Percentiles rank a stretch among this genome's conserved stretches.
phyloP scores from a whole-genome alignment of 1,284 basidiomycete species.

The Melanopsichium pennsylvanicum region DNA sequence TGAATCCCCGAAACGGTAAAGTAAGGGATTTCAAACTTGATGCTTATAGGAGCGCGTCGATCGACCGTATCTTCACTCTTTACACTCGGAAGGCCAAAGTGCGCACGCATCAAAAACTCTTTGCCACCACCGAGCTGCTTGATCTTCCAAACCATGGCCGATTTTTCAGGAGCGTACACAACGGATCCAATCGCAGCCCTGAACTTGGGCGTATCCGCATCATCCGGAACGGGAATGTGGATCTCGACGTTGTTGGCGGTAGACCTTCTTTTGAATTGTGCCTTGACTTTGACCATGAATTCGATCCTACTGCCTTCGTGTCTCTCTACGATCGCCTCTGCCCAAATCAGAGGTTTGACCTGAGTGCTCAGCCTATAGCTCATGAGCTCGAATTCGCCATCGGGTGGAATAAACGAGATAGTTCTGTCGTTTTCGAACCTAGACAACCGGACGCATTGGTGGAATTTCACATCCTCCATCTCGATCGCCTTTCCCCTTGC shows the following conservation, averaged over 20 bases:
- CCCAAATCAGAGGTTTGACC: slow-evolving; percentile 97
- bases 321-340: slow-evolving; percentile 93
- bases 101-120: slow-evolving; percentile 65
- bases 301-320: slow-evolving; percentile 93
- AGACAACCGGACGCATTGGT: slow-evolving; percentile 99
- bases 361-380: slow-evolving; percentile 93
- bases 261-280: slow-evolving; percentile 95
- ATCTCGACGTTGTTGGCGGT: slow-evolving; percentile 99
- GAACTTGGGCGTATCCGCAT: slow-evolving; percentile 97
- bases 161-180: slow-evolving; percentile 64
- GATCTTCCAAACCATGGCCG: slow-evolving; percentile 66
- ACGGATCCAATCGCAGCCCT: slow-evolving; percentile 68
- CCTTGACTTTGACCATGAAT: slow-evolving; percentile 97
- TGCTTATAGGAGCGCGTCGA: slow-evolving; percentile 90
- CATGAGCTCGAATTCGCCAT: slow-evolving; percentile 99
- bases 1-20: slow-evolving; percentile 94
- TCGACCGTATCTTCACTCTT: slow-evolving; percentile 75
- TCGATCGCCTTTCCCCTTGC: slow-evolving; percentile 97
- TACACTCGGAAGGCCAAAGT: slow-evolving; percentile 65
- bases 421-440: slow-evolving; percentile 99
- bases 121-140: slow-evolving; percentile 65
- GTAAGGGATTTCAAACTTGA: slow-evolving; percentile 98
- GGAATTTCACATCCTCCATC: slow-evolving; percentile 99
- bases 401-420: slow-evolving; percentile 98
- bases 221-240: slow-evolving; percentile 96